Base-by-base conservation (phyloP, 345 rosid species). In the Laguncularia racemosa region DNA sequence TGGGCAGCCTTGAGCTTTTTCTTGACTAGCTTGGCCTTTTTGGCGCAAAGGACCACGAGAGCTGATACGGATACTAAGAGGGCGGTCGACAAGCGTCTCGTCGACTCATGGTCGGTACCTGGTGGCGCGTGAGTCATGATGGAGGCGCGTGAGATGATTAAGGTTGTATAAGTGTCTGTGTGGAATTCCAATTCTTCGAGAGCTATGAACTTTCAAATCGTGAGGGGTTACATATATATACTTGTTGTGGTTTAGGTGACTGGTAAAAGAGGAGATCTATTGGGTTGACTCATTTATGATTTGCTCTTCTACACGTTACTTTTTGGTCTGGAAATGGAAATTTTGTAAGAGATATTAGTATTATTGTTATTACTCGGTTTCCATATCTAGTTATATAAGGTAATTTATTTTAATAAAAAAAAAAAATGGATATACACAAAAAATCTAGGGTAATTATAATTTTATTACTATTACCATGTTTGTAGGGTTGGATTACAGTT, bases 11-110 rank as follows among this genome's bases (percentile, higher is more conserved):
- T 73, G 56, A 81, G 71, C 79, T 78, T 83, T 46, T 43, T 84
- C 1, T 95, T 83, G 52, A 76, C 66, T 16, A 66, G 79, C 44
- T 60, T 48, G n/a, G 86, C 87, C 38, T 75, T 81, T 73, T 74
- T 85, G 53, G 88, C 81, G 58, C 84, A 77, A 1, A 71, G 51
- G 58, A 80, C 61, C 80, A 80, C 57, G 53, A 84, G 65, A 43
- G 72, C 64, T 6, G 78, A 61, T 11, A 79, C 12, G 56, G 92
- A 79, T 16, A 85, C 44, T 23, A 78, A 33, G 52, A 88, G 68
- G 55, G 63, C 67, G 45, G 63, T 16, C 17, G 70, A 56, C 20
- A 73, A 45, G 50, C 75, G 77, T 70, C 76, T 76, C 21, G 71
- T 62, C 0, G 76, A 56, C 52, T 55, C 45, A 38, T 67, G 70